A percentile compares a stretch with the other conserved stretches of the same genome.
Evolutionary conservation across 2,329 filamentous ascomycete species (phyloP).

Genomic region (Graphilbum fragrans): DNA sequence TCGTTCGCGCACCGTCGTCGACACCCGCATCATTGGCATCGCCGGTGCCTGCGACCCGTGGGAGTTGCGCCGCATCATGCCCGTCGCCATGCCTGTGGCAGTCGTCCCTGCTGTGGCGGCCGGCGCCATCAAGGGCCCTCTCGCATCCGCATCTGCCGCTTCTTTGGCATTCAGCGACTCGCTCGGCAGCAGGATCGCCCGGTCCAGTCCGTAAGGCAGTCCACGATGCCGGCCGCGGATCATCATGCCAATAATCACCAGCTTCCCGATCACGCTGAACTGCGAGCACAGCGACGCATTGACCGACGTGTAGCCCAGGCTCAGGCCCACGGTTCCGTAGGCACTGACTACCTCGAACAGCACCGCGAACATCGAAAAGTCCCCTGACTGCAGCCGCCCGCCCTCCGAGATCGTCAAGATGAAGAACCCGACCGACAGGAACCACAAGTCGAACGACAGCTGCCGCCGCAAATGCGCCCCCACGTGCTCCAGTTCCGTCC

Average conservation of each 20-base stretch:
- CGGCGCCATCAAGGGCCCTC: slow-evolving; percentile 7
- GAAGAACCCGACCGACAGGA: slow-evolving; percentile 86
- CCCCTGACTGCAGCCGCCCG: slow-evolving; percentile 44
- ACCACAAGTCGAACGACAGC: slow-evolving; percentile 96
- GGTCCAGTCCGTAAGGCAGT: slow-evolving; percentile 53
- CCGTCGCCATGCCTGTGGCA: slow-evolving; percentile 14
- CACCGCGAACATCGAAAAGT: slow-evolving; percentile 57
- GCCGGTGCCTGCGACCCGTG: slow-evolving; percentile 18
- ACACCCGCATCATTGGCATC: slow-evolving; percentile 15
- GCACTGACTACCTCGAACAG: slow-evolving; percentile 84
- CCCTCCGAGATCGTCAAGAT: slow-evolving; percentile 87
- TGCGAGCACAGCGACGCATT: slow-evolving; percentile 75
- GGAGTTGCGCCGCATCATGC: slow-evolving; percentile 19
- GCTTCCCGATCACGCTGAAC: slow-evolving; percentile 62
- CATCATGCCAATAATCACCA: slow-evolving; percentile 58
- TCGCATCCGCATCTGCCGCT: slow-evolving; percentile 19
- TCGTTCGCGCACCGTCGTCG: slow-evolving; percentile 17
- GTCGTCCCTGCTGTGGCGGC: too few species aligned
- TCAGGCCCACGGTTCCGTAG: slow-evolving; percentile 89
- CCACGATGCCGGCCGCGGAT: slow-evolving; percentile 58
- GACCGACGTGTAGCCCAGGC: slow-evolving; percentile 63
- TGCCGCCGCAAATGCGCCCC: slow-evolving; percentile 85
- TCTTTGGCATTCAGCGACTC: slow-evolving; percentile 43
- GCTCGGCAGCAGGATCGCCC: slow-evolving; percentile 47
- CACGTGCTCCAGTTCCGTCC: slow-evolving; percentile 66